Evolutionary conservation across 148 eudicot genomes (phyloP), one percentile per base, ranked within the genome.

Genomic region (Fagopyrum esculentum): DNA sequence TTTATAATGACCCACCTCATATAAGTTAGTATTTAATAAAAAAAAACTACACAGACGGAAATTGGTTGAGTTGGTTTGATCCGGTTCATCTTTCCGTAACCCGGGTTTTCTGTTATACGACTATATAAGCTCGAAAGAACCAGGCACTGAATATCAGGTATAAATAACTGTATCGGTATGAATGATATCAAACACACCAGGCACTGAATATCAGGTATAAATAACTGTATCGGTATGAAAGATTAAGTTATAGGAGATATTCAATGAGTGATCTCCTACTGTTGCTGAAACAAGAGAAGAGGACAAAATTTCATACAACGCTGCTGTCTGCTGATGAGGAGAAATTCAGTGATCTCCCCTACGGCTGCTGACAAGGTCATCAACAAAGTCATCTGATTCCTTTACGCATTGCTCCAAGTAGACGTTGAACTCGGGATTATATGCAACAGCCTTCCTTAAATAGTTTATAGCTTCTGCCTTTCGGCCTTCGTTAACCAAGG

Each of bases 301-400:
- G 30, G 6, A 57, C 8, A 26, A 26, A 22, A 60, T 60, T 60
- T 26, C 44, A 4, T 29, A 29, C 45, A 63, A 43, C 12, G 44
- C 12, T 63, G 45, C 1, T 29, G 13, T 61, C 69, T 9, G 10
- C 9, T 45, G 73, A 72, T 16, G 29, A 30, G 30, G 16, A 78
- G 45, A 71, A 69, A 73, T 64, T 85, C 81, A 91, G 77, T 89
- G 84, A 73, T 91, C 93, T 57, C 84, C 74, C 84, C 96, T 87
- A 78, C 97, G 81, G 80, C 89, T 90, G 76, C 73, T 86, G 55
- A 79, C 87, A 60, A 91, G 97, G 78, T 89, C 91, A 72, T 72
- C 78, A 26, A 76, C 80, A 76, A 91, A 76, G 82, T 79, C 85
- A 73, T 80, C 88, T 1, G 72, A 66, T 4, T 85, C 88, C 9